Base-by-base conservation (phyloP, 306 rosid genomes). In the Prunus mira region DNA sequence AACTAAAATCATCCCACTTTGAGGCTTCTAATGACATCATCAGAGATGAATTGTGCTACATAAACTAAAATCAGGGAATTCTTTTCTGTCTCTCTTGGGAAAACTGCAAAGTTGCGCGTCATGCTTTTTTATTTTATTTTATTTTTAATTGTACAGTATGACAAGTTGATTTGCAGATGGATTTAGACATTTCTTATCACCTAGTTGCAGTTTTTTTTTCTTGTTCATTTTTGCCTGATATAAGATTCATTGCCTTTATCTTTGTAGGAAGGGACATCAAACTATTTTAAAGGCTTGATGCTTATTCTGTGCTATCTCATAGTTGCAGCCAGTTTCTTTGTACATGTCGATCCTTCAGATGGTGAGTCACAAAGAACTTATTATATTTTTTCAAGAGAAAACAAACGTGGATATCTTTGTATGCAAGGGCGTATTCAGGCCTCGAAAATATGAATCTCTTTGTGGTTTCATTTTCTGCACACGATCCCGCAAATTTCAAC, bases 251-350 rank as follows among this genome's bases (percentile, higher is more conserved):
- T 81, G 62, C 41, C 25, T 84, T 76, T 62, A 65, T 67, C 27
- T 24, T 67, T 85, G 80, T 87, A 93, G 98, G 97, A 93, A 83
- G 98, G 98, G 77, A 87, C 96, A 22, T 93, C 98, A 67, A 91
- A 88, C 84, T 91, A 93, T 80, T 93, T 93, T 71, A 93, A 93
- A 77, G 98, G 98, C 70, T 82, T 93, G 89, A 93, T 93, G 98
- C 97, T 93, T 77, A 85, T 93, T 65, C 87, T 93, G 27, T 89
- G 98, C 89, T 93, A 93, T 82, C 97, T 93, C 60, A 93, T 93
- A 25, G 98, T 93, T 72, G 98, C 97, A 56, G 97, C 98, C 86
- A 93, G 96, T 77, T 93, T 91, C 79, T 93, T 88, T 56, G 95
- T 93, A 34, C 98, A 93, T 43, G 85, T 91, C n/a, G 98, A 93